A percentile compares a stretch with the other conserved stretches of the same genome.
Conservation (phyloP, 306 rosid species). For the Acacia crassicarpa region DNA sequence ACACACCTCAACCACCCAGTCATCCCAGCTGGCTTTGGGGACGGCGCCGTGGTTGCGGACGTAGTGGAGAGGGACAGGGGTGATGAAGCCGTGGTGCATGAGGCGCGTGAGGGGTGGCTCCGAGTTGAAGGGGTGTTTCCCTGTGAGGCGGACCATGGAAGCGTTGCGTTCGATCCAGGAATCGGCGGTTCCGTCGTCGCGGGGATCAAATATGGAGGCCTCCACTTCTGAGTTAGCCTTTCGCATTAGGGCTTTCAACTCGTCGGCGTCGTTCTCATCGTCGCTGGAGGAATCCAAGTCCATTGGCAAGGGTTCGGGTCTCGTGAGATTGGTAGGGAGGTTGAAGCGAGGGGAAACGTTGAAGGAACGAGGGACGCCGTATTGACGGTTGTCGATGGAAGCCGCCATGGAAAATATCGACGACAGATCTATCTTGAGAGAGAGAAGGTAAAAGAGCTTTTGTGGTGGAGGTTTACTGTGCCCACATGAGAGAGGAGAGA, state of each 20-base stretch:
- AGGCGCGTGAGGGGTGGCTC: constrained; percentile 68
- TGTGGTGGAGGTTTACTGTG: neutral
- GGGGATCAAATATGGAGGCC: constrained; percentile 52
- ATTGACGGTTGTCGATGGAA: constrained; percentile 60
- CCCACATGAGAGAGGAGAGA: neutral
- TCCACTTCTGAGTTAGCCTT: constrained; percentile 50
- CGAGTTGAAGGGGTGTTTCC: constrained; percentile 80
- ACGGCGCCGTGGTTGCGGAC: constrained; percentile 82
- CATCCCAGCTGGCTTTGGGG: constrained; percentile 55
- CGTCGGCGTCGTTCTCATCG: constrained; percentile 31
- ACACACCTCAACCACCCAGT: constrained; percentile 66
- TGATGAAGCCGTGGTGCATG: constrained; percentile 82
- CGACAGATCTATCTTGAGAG: neutral
- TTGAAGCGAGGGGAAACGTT: constrained; percentile 24
- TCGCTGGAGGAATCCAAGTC: constrained; percentile 46
- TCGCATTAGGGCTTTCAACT: constrained; percentile 26
- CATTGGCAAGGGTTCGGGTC: neutral
- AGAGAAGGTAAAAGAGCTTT: neutral
- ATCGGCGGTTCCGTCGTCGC: constrained; percentile 74
- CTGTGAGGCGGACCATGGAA: constrained; percentile 67
- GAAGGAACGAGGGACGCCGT: constrained; percentile 44
- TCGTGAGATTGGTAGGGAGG: constrained; percentile 26
- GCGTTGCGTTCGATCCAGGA: constrained; percentile 70
- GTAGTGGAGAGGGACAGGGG: constrained; percentile 80
- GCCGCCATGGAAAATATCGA: constrained; percentile 52